Base-by-base conservation (phyloP, 1,139 yeast species). In the Debaryomyces psychrophilus region DNA sequence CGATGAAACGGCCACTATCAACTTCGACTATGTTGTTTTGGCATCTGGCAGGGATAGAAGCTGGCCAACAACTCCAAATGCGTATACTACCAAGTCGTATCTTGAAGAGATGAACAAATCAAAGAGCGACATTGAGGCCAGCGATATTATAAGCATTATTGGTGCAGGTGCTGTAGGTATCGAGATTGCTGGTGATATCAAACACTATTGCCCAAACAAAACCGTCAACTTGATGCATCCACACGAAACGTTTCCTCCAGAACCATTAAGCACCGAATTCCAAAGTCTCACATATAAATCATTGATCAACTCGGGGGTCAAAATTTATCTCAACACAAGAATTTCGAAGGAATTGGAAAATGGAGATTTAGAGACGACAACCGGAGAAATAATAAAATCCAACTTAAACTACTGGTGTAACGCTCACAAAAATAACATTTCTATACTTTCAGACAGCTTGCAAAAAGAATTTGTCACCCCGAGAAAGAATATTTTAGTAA, bases 21-120 rank as follows among this genome's bases (percentile, higher is more conserved):
- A 55, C 11, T 76, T 74, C 52, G 76, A 74, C 46, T 74, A 71
- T 49, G 69, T 68, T 26, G 59, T 76, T 6, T 57, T 65, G 43
- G 76, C 80, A 4, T 58, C 76, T 1, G 81, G 81, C 1, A 57
- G 80, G 52, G 60, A 72, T 44, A 61, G 81, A 47, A 55, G 60
- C 31, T 76, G 79, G 79, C 82, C 81, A 8, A 67, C 73, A 36
- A 73, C 76, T 25, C 81, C 81, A 1, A 52, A 55, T n/a, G 71
- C 67, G 1, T 56, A 46, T 47, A 65, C 59, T 27, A 49, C 50
- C 41, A 54, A 53, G n/a, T 45, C 46, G 11, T 67, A 54, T 49
- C 38, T 63, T 45, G 53, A 51, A 14, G 71, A 66, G 46, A 65
- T 67, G 69, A 42, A 43, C 5, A 52, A 56, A 18, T 72, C 62